Percentiles rank a stretch among this genome's conserved stretches.
Evolutionary conservation across 2,329 filamentous ascomycete species (phyloP).

Genomic region (Microsporum canis): DNA sequence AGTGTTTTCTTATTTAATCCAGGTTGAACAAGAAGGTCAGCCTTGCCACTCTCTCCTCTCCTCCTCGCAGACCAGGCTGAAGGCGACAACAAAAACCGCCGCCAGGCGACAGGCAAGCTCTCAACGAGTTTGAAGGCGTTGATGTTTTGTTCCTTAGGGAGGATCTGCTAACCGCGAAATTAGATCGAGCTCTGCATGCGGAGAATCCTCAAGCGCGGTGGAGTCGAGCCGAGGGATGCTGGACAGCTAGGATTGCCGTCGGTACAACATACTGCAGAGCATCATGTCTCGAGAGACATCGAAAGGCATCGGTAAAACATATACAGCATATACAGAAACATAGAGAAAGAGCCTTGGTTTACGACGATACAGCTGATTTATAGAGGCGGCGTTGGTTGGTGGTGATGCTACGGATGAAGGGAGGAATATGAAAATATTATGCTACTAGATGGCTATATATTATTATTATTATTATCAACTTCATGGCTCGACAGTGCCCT

Average conservation of each 20-base stretch:
- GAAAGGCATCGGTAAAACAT: not conserved
- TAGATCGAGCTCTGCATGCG: not conserved
- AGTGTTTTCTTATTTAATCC: not conserved
- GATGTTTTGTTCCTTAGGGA: not conserved
- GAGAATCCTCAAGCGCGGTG: constrained; percentile 3
- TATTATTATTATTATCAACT: too few species aligned
- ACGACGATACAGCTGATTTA: too few species aligned
- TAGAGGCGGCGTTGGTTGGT: too few species aligned
- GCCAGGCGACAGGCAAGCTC: not conserved
- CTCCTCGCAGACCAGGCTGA: not conserved
- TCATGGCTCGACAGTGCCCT: too few species aligned
- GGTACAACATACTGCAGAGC: not conserved
- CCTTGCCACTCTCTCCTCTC: not conserved
- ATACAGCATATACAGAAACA: not conserved
- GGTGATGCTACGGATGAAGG: too few species aligned
- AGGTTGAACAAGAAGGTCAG: not conserved
- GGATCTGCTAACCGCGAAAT: not conserved
- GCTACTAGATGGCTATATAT: too few species aligned
- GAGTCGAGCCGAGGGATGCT: not conserved
- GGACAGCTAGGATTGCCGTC: not conserved
- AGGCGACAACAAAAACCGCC: not conserved
- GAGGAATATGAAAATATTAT: too few species aligned
- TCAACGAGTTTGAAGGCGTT: not conserved
- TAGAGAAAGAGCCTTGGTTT: too few species aligned
- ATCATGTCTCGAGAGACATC: not conserved